Percentiles rank a stretch among this genome's conserved stretches.
phyloP scores from a whole-genome alignment of 352 stramenopile species.

The Ochromonadaceae sp. region DNA sequence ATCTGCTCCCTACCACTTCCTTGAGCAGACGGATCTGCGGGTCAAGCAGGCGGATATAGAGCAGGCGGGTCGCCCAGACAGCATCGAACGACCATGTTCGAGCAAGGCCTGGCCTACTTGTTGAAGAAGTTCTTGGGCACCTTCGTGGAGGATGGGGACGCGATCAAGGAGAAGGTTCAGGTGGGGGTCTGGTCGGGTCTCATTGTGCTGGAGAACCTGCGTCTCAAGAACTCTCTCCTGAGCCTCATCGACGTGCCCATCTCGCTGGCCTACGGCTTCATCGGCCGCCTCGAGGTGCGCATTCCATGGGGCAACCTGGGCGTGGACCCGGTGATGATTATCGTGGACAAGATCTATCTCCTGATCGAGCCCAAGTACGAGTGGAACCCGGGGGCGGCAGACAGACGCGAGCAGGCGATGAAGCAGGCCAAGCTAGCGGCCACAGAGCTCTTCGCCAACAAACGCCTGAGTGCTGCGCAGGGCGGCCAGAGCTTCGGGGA shows the following conservation, averaged over 20 bases:
- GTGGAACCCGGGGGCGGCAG: neutral
- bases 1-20: no score
- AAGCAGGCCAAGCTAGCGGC: constrained; percentile 16
- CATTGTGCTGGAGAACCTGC: constrained; percentile 10
- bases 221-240: neutral
- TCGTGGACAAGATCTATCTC: constrained; percentile 2
- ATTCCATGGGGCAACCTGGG: constrained; percentile 8
- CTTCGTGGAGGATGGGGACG: constrained; percentile 16
- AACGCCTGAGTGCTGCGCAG: neutral
- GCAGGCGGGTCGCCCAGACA: no score
- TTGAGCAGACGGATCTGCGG: no score
- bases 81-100: no score
- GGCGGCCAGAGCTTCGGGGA: neutral
- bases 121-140: neutral
- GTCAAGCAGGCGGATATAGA: no score
- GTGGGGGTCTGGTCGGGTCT: constrained; percentile 9
- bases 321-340: neutral
- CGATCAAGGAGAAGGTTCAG: constrained; percentile 8
- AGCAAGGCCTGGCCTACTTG: constrained; percentile 10
- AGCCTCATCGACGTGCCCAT: neutral
- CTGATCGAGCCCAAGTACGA: constrained; percentile 14
- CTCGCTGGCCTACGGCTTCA: constrained; percentile 1
- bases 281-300: constrained; percentile 4
- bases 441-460: constrained; percentile 2
- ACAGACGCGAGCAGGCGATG: neutral